Conservation (phyloP, 1,139 yeast species). For the Wickerhamomyces sp. region DNA sequence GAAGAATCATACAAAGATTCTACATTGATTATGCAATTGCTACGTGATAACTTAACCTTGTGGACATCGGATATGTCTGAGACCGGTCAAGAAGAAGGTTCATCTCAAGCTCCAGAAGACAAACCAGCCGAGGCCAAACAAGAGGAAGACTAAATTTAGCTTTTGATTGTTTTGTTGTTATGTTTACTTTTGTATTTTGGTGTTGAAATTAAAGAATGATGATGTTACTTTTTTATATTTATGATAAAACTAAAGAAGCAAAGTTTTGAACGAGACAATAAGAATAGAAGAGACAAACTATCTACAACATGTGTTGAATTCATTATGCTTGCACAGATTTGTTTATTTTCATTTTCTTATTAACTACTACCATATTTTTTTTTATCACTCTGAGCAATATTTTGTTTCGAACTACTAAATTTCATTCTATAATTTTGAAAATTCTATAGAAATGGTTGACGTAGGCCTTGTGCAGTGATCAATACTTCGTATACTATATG, state of each 20-base stretch:
- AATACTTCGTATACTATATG: no score
- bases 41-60: conserved; percentile 96
- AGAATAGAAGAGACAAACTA: no score
- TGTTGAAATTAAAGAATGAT: conserved; percentile 2
- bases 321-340: conserved; percentile 3
- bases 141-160: conserved; percentile 26
- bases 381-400: conserved; percentile 1
- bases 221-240: conserved; percentile 1
- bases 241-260: background rate
- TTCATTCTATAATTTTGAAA: conserved; percentile 4
- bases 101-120: conserved; percentile 56
- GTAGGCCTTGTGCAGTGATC: no score
- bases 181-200: conserved; percentile 10
- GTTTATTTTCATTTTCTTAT: conserved; percentile 4
- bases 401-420: conserved; percentile 5
- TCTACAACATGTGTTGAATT: no score
- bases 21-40: conserved; percentile 95
- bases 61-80: conserved; percentile 98
- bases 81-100: conserved; percentile 55
- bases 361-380: conserved; percentile 3
- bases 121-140: conserved; percentile 41
- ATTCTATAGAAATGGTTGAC: no score
- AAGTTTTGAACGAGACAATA: background rate
- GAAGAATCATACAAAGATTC: conserved; percentile 99
- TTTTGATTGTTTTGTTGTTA: conserved; percentile 13